Conservation (phyloP, 441 rosid genomes). For the Pelargonium myrrhifolium region DNA sequence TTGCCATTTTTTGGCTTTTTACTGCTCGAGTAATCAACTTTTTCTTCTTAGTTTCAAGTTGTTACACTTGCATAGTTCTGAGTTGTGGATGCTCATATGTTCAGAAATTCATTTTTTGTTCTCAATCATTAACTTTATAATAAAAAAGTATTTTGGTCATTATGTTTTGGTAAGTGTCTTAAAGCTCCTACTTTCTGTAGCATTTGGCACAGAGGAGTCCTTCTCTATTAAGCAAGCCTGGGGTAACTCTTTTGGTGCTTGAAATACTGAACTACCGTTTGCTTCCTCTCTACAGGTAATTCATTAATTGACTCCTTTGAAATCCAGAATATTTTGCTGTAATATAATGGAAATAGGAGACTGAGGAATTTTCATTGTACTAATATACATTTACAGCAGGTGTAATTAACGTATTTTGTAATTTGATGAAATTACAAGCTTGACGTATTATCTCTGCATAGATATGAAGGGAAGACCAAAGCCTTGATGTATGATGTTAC, state of each 20-base stretch:
- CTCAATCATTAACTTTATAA: background rate
- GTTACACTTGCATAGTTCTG: background rate
- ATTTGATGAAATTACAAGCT: conserved; percentile 13
- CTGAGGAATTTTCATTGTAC: background rate
- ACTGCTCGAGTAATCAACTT: background rate
- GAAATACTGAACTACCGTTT: conserved; percentile 89
- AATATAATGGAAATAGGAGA: conserved; percentile 3
- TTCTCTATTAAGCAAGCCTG: conserved; percentile 79
- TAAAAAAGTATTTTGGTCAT: conserved; percentile 9
- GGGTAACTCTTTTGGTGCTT: conserved; percentile 80
- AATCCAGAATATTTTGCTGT: conserved; percentile 11
- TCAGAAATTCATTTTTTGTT: conserved; percentile 14
- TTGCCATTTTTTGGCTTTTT: background rate
- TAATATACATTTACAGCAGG: background rate
- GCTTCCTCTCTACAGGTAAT: conserved; percentile 94
- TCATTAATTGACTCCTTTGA: conserved; percentile 12
- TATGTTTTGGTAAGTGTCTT: conserved; percentile 17
- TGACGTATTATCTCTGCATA: conserved; percentile 28
- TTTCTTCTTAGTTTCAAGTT: conserved; percentile 1
- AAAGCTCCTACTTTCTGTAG: conserved; percentile 39
- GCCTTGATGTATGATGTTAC: conserved; percentile 89
- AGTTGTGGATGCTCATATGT: background rate
- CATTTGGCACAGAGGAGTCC: conserved; percentile 87
- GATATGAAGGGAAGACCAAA: conserved; percentile 94
- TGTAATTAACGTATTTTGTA: background rate